phyloP scores from a whole-genome alignment of 345 rosid species.

The Cardamine resedifolia region DNA sequence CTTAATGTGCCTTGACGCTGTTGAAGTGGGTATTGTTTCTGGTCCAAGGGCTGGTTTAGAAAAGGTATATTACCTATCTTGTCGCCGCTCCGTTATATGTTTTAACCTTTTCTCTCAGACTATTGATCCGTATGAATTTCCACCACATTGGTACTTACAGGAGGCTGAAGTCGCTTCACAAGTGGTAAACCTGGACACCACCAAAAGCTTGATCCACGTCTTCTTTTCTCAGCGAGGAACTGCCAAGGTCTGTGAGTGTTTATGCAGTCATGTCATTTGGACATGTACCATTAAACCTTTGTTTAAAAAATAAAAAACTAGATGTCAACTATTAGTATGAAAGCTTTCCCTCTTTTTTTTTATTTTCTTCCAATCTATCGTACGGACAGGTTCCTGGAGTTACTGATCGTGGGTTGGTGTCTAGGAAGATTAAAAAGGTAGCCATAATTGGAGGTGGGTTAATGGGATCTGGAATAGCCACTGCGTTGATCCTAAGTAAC shows the following conservation, averaged over 20 bases:
- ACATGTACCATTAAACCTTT: slow-evolving; percentile 1
- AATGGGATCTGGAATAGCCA: slow-evolving; percentile 99
- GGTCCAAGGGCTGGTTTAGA: slow-evolving; percentile 75
- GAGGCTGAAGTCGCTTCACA: slow-evolving; percentile 64
- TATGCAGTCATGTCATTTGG: slow-evolving; percentile 17
- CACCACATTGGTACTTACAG: slow-evolving; percentile 45
- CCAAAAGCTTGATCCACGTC: slow-evolving; percentile 84
- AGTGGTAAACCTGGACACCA: slow-evolving; percentile 59
- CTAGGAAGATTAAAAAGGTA: slow-evolving; percentile 72
- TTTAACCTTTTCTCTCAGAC: slow-evolving; percentile 7
- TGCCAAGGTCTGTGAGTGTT: slow-evolving; percentile 54
- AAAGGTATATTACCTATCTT: slow-evolving; percentile 56
- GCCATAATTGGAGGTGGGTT: slow-evolving; percentile 96
- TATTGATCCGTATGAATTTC: background rate
- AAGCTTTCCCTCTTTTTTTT: background rate
- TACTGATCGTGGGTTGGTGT: slow-evolving; percentile 71
- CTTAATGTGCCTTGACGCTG: slow-evolving; percentile 74
- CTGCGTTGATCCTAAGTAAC: slow-evolving; percentile 77
- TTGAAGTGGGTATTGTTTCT: slow-evolving; percentile 86
- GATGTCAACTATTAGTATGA: background rate
- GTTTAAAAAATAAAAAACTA: background rate
- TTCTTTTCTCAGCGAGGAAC: slow-evolving; percentile 94
- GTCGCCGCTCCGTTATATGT: background rate
- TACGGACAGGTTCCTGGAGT: slow-evolving; percentile 77
- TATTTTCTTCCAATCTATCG: slow-evolving; percentile 6